Evolutionary conservation across 2,329 filamentous ascomycete genomes (phyloP).

Genomic region (Sordariomycetes sp.): DNA sequence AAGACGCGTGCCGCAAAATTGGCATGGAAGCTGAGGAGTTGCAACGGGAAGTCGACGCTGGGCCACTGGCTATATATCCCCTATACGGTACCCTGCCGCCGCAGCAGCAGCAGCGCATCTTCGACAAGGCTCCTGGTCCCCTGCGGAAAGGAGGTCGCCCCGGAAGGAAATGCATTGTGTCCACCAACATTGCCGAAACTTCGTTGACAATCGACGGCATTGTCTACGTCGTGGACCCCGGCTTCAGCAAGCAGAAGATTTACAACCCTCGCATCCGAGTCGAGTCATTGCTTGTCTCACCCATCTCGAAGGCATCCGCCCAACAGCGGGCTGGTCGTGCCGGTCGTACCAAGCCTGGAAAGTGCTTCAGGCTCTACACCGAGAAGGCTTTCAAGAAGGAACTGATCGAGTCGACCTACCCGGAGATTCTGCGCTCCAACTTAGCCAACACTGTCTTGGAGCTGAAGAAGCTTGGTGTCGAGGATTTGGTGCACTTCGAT

Average conservation of each 20-base stretch:
- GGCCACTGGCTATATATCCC: constrained; percentile 82
- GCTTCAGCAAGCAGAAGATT: constrained; percentile 98
- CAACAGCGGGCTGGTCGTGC: constrained; percentile 98
- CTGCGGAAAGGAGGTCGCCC: constrained; percentile 68
- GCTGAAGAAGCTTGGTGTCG: constrained; percentile 91
- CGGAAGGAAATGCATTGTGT: constrained; percentile 88
- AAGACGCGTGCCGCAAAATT: constrained; percentile 91
- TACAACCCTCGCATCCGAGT: constrained; percentile 96
- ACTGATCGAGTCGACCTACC: constrained; percentile 93
- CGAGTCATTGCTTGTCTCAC: constrained; percentile 93
- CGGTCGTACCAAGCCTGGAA: constrained; percentile 94
- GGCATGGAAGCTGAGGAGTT: constrained; percentile 85
- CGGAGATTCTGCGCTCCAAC: constrained; percentile 91
- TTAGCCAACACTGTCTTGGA: constrained; percentile 91
- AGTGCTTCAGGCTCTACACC: constrained; percentile 95
- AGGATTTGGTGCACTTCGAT: constrained; percentile 96
- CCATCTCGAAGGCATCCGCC: constrained; percentile 94
- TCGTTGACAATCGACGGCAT: constrained; percentile 97
- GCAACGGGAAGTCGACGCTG: constrained; percentile 81
- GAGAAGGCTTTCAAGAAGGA: constrained; percentile 96
- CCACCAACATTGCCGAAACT: constrained; percentile 97
- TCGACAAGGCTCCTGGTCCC: constrained; percentile 75
- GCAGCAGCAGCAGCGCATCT: constrained; percentile 88
- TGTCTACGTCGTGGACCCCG: constrained; percentile 97
- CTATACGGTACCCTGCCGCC: constrained; percentile 91